These are phyloP conservation scores for Geum urbanum DNA, from an alignment of 306 rosid species.

Conservation along the genomic window DNA sequence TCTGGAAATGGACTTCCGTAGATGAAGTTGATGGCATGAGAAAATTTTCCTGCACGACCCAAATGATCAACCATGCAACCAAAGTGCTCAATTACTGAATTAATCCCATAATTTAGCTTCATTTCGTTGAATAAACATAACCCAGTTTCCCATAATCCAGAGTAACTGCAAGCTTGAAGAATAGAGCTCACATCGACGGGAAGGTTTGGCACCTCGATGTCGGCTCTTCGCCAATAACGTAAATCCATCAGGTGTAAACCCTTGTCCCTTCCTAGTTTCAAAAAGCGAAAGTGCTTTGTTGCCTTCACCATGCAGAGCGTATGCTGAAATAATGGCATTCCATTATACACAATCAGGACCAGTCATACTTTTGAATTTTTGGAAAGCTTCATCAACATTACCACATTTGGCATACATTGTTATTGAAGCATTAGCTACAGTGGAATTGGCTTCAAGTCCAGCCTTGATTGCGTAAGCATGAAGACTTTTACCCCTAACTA, in stretches of 20 bases:
- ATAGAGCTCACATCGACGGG: too few species aligned
- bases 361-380: conserved; percentile 31
- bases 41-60: conserved; percentile 37
- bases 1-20: conserved; percentile 34
- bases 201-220: too few species aligned
- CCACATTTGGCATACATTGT: conserved; percentile 61
- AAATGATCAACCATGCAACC: conserved; percentile 42
- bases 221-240: conserved; percentile 43
- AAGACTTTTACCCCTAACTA: conserved; percentile 44
- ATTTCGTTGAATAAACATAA: conserved; percentile 43
- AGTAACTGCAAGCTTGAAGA: conserved; percentile 52
- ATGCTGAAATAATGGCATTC: conserved; percentile 50
- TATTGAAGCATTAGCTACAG: conserved; percentile 41
- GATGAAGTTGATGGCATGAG: conserved; percentile 33
- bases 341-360: conserved; percentile 33
- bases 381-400: conserved; percentile 37
- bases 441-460: conserved; percentile 37
- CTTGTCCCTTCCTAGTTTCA: conserved; percentile 39
- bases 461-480: conserved; percentile 39
- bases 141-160: conserved; percentile 45
- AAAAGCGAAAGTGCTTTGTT: conserved; percentile 36
- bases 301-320: conserved; percentile 45
- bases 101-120: conserved; percentile 37
- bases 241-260: conserved; percentile 43
- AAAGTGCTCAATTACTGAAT: conserved; percentile 41